Evolutionary conservation across 2,329 filamentous ascomycete genomes (phyloP), one percentile per base, ranked within the genome.

Genomic region (Helicocarpus griseus): DNA sequence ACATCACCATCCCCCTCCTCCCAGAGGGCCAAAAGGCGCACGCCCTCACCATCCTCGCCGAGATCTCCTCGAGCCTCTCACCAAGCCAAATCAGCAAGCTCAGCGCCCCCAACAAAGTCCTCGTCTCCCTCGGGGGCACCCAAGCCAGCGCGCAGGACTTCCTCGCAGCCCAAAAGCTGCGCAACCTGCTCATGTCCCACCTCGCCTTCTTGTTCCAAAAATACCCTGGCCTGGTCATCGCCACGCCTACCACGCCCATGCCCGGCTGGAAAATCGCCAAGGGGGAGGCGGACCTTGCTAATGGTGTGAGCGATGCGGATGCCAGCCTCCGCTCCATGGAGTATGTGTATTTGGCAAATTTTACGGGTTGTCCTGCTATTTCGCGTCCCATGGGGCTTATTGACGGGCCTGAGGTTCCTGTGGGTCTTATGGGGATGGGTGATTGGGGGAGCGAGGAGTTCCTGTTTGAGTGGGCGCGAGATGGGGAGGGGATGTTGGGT

Each of bases 311-410:
- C 35, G 85, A 96, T 65, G 83, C 77, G 0, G 89, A 93, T 64
- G 74, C 71, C 54, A 83, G 81, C 14, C 72, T 95, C n/a, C 74
- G 79, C 24, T 87, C 80, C 63, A 95, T 95, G 88, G 81, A 85
- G 66, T 95, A 88, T 68, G 82, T 87, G 14, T 95, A 86, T 79
- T 69, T 95, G 33, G 86, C 89, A 5, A 96, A 96, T 68, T 83
- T 89, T 59, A 81, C 77, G 0, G 90, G 90, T 0, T 83, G 83
- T 46, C 90, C 90, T 0, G 82, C 87, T 1, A 78, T 94, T 11
- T 82, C 75, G 43, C 82, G 81, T 33, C 89, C 90, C 0, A 82
- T 87, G 9, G 89, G 87, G 0, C 95, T 89, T 68, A 77, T 74
- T 71, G 80, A 24, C 57, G 62, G 21, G 29, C 52, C 38, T 5